These are phyloP conservation scores for Royoungia palumana DNA, from an alignment of 768 basidiomycete genomes.

Conservation along the genomic window DNA sequence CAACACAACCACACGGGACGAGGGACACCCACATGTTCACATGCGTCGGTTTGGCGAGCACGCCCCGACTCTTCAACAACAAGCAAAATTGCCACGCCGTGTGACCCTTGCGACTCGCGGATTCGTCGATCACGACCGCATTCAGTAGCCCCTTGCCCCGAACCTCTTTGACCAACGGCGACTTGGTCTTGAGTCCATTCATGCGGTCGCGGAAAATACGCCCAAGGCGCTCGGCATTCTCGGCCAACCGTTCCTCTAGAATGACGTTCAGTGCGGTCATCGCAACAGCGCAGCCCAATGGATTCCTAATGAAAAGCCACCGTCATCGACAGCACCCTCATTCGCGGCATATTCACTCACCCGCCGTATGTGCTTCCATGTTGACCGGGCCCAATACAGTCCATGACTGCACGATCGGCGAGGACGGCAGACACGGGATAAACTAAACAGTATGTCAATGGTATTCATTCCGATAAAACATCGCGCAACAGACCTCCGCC, in stretches of 20 bases:
- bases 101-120: slow-evolving; percentile 67
- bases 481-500: slow-evolving; percentile 68
- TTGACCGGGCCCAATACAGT: slow-evolving; percentile 91
- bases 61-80: slow-evolving; percentile 84
- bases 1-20: neutral
- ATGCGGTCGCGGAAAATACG: slow-evolving; percentile 72
- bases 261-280: slow-evolving; percentile 92
- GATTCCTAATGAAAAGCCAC: slow-evolving; percentile 55
- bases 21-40: slow-evolving; percentile 73
- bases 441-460: slow-evolving; percentile 43
- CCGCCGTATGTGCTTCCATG: slow-evolving; percentile 97
- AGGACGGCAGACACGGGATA: slow-evolving; percentile 97
- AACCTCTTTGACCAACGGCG: slow-evolving; percentile 72
- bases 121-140: slow-evolving; percentile 90
- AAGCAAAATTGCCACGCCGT: slow-evolving; percentile 97
- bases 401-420: slow-evolving; percentile 88
- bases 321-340: neutral
- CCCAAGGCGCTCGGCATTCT: slow-evolving; percentile 78
- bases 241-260: slow-evolving; percentile 77
- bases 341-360: slow-evolving; percentile 34
- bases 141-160: slow-evolving; percentile 89
- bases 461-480: slow-evolving; percentile 1
- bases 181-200: slow-evolving; percentile 45
- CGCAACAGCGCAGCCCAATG: slow-evolving; percentile 93
- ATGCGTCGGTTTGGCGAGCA: slow-evolving; percentile 96